These are phyloP conservation scores for Thelephora ganbajun DNA, from an alignment of 768 basidiomycete species.

Conservation along the genomic window DNA sequence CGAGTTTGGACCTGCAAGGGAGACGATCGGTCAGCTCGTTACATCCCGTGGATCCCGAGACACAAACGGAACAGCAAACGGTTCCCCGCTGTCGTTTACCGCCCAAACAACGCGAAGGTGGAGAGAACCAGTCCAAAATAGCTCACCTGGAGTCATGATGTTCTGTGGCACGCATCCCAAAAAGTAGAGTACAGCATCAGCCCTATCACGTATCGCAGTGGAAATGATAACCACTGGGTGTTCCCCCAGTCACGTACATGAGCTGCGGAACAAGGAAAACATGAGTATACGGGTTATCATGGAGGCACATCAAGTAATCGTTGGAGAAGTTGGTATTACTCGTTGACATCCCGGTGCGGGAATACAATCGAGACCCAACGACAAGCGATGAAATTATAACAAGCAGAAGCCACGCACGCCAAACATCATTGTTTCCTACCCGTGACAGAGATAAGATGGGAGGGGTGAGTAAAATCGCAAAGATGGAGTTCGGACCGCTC, in stretches of 20 bases:
- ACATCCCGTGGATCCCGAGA: conserved; percentile 1
- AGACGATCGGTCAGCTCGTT: background rate
- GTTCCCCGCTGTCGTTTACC: no score
- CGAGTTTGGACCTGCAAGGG: conserved; percentile 42
- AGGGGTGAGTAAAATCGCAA: conserved; percentile 3
- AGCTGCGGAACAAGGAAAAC: conserved; percentile 22
- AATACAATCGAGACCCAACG: no score
- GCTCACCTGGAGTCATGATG: conserved; percentile 47
- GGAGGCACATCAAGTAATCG: conserved; percentile 2
- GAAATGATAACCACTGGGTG: conserved; percentile 3
- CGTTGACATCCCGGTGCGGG: no score
- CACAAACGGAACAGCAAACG: no score
- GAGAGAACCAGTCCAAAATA: background rate
- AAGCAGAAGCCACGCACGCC: conserved; percentile 39
- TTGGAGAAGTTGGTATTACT: no score
- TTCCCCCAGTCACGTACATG: conserved; percentile 29
- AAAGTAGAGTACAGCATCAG: conserved; percentile 5
- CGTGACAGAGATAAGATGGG: conserved; percentile 1
- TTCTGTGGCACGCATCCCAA: conserved; percentile 26
- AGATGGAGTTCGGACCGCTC: conserved; percentile 14
- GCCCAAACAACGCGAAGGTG: background rate
- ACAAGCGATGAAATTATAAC: no score
- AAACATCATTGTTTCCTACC: conserved; percentile 83
- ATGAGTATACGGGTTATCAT: background rate
- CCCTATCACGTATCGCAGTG: conserved; percentile 4